Percentiles rank a stretch among this genome's conserved stretches.
Conservation (phyloP, 139 green algal species). For the Chlamydomonas incerta region DNA sequence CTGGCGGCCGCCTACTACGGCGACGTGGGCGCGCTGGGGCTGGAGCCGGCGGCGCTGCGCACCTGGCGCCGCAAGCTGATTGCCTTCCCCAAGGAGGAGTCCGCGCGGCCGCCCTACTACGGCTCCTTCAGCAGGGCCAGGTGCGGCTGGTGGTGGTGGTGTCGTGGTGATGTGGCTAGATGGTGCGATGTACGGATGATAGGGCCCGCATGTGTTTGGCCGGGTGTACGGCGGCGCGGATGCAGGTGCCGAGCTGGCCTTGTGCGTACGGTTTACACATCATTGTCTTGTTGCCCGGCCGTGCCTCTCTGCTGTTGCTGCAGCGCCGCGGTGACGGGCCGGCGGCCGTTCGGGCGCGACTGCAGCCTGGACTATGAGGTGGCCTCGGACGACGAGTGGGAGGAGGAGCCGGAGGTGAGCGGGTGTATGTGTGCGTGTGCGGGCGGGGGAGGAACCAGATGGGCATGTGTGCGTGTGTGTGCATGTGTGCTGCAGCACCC, state of each 20-base stretch:
- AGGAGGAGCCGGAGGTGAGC: slow-evolving; percentile 79
- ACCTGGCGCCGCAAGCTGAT: slow-evolving; percentile 76
- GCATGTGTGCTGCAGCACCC: no score
- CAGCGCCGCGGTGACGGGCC: slow-evolving; percentile 51
- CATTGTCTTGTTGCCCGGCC: no score
- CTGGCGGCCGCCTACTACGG: slow-evolving; percentile 23
- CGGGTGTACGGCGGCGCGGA: no score
- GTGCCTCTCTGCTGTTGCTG: not conserved
- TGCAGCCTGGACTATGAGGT: slow-evolving; percentile 81
- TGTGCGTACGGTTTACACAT: no score
- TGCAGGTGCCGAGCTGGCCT: no score
- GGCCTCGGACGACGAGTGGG: slow-evolving; percentile 84
- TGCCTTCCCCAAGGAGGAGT: slow-evolving; percentile 20
- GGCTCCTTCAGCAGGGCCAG: slow-evolving; percentile 61
- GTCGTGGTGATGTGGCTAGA: no score
- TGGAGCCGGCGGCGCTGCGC: slow-evolving; percentile 11
- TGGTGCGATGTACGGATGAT: no score
- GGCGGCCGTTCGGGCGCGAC: slow-evolving; percentile 62
- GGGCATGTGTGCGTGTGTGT: no score
- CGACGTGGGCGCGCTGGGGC: not conserved
- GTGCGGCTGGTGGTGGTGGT: no score
- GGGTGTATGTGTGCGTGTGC: no score
- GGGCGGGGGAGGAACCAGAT: no score
- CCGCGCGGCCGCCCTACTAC: slow-evolving; percentile 70
- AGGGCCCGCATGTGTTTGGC: no score